Conservation (phyloP, 257 asterid genomes). For the Verbascum thapsus region DNA sequence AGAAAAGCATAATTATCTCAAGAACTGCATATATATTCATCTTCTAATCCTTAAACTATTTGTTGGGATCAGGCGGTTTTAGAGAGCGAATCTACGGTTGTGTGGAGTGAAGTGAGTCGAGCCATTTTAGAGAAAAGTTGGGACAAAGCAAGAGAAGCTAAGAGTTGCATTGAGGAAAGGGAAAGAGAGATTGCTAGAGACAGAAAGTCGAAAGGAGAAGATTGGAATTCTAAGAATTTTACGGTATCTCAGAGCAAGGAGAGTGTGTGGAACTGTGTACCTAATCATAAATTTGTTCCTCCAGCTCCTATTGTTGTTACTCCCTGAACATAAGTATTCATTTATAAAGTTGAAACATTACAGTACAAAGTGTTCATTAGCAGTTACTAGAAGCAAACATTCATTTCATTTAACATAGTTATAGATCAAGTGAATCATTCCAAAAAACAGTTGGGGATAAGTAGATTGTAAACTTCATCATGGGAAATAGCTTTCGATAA, state of each 20-base stretch:
- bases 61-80: constrained; percentile 42
- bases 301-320: constrained; percentile 73
- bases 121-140: constrained; percentile 57
- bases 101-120: constrained; percentile 68
- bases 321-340: neutral
- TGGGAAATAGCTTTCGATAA: too few species aligned
- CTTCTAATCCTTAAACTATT: neutral
- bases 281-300: constrained; percentile 47
- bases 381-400: too few species aligned
- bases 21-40: neutral
- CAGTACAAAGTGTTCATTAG: too few species aligned
- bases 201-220: constrained; percentile 42
- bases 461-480: too few species aligned
- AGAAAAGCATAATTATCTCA: too few species aligned
- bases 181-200: constrained; percentile 61
- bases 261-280: constrained; percentile 68
- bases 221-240: constrained; percentile 68
- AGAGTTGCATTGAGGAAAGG: constrained; percentile 58
- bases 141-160: constrained; percentile 70
- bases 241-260: constrained; percentile 50
- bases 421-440: too few species aligned
- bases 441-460: too few species aligned
- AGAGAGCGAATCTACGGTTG: constrained; percentile 59
- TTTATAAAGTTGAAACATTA: too few species aligned
- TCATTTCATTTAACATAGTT: too few species aligned